A percentile compares a stretch with the other conserved stretches of the same genome.
Conservation (phyloP, 2,329 filamentous ascomycete genomes). For the Ilyonectria destructans region DNA sequence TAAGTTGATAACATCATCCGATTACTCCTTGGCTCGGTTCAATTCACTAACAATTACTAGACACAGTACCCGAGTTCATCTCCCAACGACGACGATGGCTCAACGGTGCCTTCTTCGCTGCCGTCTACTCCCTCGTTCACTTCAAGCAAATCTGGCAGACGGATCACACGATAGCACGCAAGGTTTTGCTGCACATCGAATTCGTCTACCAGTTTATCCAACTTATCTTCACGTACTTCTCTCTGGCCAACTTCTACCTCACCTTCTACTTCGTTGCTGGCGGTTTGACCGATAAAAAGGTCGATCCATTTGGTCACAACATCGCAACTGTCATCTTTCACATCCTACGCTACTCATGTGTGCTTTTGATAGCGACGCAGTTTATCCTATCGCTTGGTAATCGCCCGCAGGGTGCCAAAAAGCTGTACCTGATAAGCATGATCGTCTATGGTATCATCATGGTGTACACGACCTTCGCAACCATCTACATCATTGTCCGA, state of each 20-base stretch:
- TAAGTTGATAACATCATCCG: conserved; percentile 63
- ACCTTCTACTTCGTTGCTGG: conserved; percentile 99
- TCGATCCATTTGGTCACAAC: conserved; percentile 94
- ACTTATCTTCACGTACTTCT: conserved; percentile 97
- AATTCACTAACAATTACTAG: conserved; percentile 62
- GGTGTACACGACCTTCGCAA: conserved; percentile 93
- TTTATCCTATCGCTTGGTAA: conserved; percentile 98
- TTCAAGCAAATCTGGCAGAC: conserved; percentile 94
- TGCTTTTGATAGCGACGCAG: conserved; percentile 92
- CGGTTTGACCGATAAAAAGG: conserved; percentile 82
- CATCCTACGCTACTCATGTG: conserved; percentile 86
- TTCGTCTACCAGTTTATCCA: conserved; percentile 96
- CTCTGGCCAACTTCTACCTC: conserved; percentile 98
- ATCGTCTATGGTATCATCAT: conserved; percentile 95
- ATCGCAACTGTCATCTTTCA: conserved; percentile 90
- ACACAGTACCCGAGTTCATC: conserved; percentile 95
- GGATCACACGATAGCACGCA: conserved; percentile 91
- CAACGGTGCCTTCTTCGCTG: conserved; percentile 98
- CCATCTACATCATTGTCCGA: conserved; percentile 89
- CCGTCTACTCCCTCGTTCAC: conserved; percentile 96
- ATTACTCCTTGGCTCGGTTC: not conserved
- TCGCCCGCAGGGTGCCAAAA: conserved; percentile 93
- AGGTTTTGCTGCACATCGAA: conserved; percentile 93
- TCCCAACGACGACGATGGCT: conserved; percentile 97
- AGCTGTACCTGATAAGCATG: conserved; percentile 90